Conservation (phyloP, 1,284 basidiomycete genomes). For the Fomes fomentarius region DNA sequence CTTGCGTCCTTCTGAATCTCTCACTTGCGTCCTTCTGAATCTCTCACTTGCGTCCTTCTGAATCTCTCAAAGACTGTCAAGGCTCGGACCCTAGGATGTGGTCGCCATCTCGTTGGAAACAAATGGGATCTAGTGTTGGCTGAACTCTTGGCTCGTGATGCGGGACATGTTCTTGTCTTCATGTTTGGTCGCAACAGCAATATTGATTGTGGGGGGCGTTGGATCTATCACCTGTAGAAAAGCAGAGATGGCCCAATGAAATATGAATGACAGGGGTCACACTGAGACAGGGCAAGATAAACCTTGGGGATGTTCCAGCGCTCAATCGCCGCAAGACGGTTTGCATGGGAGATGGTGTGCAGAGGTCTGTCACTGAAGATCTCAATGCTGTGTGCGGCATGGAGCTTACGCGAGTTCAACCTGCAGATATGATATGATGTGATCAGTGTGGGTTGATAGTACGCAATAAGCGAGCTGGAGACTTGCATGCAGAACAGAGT, state of each 20-base stretch:
- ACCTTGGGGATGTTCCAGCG: constrained; percentile 1
- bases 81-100: no score
- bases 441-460: no score
- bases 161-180: not conserved
- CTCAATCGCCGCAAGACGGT: not conserved
- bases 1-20: no score
- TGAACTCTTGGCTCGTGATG: not conserved
- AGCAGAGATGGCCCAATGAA: no score
- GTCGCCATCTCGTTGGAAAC: no score
- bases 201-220: not conserved
- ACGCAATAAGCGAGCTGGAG: no score
- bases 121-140: no score
- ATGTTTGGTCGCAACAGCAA: not conserved
- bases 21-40: no score
- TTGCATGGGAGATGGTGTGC: not conserved
- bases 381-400: not conserved
- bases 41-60: no score
- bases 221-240: not conserved
- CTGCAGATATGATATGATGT: not conserved
- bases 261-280: no score
- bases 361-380: not conserved
- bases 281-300: no score
- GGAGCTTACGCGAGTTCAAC: not conserved
- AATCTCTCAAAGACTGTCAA: no score
- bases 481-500: constrained; percentile 1